Evolutionary conservation across 352 stramenopile genomes (phyloP), one percentile per base, ranked within the genome.

Genomic region (Pythium aquatile): DNA sequence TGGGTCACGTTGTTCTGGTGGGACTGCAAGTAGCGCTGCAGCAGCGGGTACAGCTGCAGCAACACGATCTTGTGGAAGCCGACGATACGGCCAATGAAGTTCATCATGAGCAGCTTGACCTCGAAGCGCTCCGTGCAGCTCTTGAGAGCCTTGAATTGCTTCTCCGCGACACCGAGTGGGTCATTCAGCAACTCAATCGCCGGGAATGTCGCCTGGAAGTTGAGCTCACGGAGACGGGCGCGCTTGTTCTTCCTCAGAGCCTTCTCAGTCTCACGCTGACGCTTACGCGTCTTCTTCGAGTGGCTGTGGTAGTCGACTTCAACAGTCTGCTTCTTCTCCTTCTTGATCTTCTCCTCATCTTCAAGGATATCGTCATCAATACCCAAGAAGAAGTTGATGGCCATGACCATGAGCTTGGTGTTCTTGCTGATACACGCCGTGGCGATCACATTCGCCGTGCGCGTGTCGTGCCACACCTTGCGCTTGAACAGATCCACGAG

Each of bases 141-240:
- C 66, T 87, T 94, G 33, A 97, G 79, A 35, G 93, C 75, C 66
- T 98, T 97, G 59, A 99, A 80, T 39, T 99, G 85, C 65, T 87
- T 85, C 73, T 99, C 97, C 30, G 83, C 91, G 20, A 98, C 76
- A 52, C 96, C 94, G 61, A 98, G 94, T 28, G 97, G 97, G 76
- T 99, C 97, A 61, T 99, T 94, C 20, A 99, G 78, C 66, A 99
- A 68, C 66, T 99, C 96, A 61, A 99, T 99, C 14, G 97, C 97
- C 0, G 97, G 97, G 67, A 99, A 99, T 1, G 83, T 94, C 44
- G 81, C 76, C 67, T 87, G 76, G 66, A 92, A 87, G 28, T 88
- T 74, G 26, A 91, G 48, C 62, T 95, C 78, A 32, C 82, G 78
- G 59, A 90, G 92, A 39, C 89, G 87, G 9, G 83, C 82, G 47